phyloP scores from a whole-genome alignment of 768 basidiomycete species.

The Thelephora ganbajun region DNA sequence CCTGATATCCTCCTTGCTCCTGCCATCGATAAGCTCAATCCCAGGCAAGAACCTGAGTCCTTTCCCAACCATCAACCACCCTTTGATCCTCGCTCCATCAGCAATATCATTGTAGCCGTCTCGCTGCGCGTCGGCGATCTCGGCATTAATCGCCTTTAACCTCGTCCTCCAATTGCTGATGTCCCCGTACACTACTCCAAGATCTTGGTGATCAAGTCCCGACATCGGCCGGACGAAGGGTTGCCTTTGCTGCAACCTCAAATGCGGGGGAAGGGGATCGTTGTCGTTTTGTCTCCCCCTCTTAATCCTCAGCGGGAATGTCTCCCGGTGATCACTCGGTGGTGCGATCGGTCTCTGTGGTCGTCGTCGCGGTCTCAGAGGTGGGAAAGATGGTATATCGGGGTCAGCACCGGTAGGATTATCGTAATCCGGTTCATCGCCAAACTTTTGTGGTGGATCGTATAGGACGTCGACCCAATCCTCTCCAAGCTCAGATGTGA shows the following conservation, averaged over 20 bases:
- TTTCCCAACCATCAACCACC: conserved; percentile 66
- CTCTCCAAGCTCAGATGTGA: conserved; percentile 15
- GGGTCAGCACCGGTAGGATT: conserved; percentile 1
- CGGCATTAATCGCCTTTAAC: conserved; percentile 58
- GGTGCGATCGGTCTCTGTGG: conserved; percentile 13
- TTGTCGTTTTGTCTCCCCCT: conserved; percentile 22
- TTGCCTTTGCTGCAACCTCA: conserved; percentile 51
- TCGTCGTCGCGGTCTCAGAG: conserved; percentile 6
- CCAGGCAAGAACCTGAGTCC: conserved; percentile 51
- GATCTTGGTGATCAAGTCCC: conserved; percentile 50
- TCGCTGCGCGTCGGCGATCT: conserved; percentile 56
- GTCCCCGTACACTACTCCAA: conserved; percentile 51
- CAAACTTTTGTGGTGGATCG: conserved; percentile 26
- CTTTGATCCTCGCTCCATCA: conserved; percentile 52
- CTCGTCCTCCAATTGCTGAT: conserved; percentile 59
- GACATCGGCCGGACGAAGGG: conserved; percentile 70
- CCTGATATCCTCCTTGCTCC: conserved; percentile 70
- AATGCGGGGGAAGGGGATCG: conserved; percentile 41
- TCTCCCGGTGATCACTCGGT: conserved; percentile 33
- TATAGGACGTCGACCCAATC: conserved; percentile 50
- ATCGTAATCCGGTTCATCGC: conserved; percentile 15
- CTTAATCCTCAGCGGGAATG: conserved; percentile 42
- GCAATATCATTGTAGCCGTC: conserved; percentile 61
- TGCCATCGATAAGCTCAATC: conserved; percentile 58
- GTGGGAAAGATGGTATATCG: not conserved